Evolutionary conservation across 1,284 basidiomycete genomes (phyloP).

Genomic region (Ceratobasidium papillatum): DNA sequence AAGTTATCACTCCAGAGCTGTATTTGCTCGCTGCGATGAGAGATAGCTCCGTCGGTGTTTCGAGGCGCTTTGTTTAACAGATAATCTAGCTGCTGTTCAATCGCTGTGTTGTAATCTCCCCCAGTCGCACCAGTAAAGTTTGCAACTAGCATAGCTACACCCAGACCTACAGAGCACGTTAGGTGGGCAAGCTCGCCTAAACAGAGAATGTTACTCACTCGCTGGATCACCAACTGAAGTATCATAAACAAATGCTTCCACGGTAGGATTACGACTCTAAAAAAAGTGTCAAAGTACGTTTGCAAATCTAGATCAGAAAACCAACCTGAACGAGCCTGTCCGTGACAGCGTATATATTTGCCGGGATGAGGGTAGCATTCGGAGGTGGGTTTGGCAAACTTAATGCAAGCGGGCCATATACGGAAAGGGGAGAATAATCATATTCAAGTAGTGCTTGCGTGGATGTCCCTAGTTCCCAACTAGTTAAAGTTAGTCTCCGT

Average conservation of each 20-base stretch:
- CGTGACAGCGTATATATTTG: constrained; percentile 41
- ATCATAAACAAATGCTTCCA: constrained; percentile 41
- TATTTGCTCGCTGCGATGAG: constrained; percentile 55
- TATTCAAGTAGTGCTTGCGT: constrained; percentile 41
- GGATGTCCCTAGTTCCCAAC: constrained; percentile 32
- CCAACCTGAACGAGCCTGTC: constrained; percentile 29
- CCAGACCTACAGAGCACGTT: constrained; percentile 32
- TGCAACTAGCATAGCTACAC: constrained; percentile 43
- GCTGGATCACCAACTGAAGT: constrained; percentile 43
- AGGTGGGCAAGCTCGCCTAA: background rate
- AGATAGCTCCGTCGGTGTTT: constrained; percentile 62
- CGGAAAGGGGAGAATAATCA: constrained; percentile 38
- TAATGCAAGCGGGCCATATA: constrained; percentile 36
- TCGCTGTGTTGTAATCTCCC: constrained; percentile 42
- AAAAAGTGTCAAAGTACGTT: background rate
- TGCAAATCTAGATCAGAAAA: background rate
- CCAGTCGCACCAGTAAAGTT: constrained; percentile 42
- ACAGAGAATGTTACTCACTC: constrained; percentile 13
- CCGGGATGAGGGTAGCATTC: constrained; percentile 15
- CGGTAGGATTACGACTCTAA: constrained; percentile 14
- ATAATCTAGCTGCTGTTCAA: constrained; percentile 47
- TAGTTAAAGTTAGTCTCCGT: background rate
- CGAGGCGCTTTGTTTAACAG: constrained; percentile 57
- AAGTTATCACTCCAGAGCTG: constrained; percentile 64
- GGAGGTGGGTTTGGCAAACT: constrained; percentile 35